phyloP scores from a whole-genome alignment of 164 flowering plant genomes.

The Nymphaea thermarum region DNA sequence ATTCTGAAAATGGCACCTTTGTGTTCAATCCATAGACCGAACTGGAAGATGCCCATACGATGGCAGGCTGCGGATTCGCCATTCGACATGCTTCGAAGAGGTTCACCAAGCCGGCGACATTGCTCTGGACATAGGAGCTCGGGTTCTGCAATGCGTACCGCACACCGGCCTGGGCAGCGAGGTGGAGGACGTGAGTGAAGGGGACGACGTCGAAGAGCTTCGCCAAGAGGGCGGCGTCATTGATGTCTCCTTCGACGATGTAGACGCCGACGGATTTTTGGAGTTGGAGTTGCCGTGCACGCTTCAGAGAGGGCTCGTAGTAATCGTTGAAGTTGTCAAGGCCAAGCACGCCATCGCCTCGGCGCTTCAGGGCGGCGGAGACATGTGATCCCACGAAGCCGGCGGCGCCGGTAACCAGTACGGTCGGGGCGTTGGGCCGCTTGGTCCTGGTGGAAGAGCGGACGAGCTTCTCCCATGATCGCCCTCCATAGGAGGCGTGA shows the following conservation, averaged over 20 bases:
- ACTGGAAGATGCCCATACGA: constrained; percentile 91
- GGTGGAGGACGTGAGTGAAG: constrained; percentile 83
- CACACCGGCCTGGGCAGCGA: constrained; percentile 96
- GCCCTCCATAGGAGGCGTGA: constrained; percentile 38
- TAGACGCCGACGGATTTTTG: background rate
- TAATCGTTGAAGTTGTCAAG: constrained; percentile 78
- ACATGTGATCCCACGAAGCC: constrained; percentile 92
- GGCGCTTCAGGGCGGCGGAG: constrained; percentile 56
- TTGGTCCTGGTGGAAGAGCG: constrained; percentile 44
- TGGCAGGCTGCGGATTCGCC: constrained; percentile 80
- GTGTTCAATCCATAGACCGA: constrained; percentile 85
- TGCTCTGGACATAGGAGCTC: constrained; percentile 77
- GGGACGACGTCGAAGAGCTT: constrained; percentile 71
- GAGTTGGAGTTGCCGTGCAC: constrained; percentile 38
- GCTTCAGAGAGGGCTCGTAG: constrained; percentile 64
- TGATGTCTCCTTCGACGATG: constrained; percentile 77
- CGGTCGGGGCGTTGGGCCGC: constrained; percentile 53
- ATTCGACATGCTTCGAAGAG: constrained; percentile 71
- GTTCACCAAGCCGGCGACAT: constrained; percentile 77
- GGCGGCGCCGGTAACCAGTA: constrained; percentile 88
- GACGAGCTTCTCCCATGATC: constrained; percentile 63
- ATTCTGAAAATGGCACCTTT: constrained; percentile 80
- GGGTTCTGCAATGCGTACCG: constrained; percentile 93
- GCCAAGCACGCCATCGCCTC: constrained; percentile 89
- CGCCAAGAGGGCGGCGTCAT: constrained; percentile 43